Base-by-base conservation (phyloP, 2,329 filamentous ascomycete species). In the Grosmannia penicillata region DNA sequence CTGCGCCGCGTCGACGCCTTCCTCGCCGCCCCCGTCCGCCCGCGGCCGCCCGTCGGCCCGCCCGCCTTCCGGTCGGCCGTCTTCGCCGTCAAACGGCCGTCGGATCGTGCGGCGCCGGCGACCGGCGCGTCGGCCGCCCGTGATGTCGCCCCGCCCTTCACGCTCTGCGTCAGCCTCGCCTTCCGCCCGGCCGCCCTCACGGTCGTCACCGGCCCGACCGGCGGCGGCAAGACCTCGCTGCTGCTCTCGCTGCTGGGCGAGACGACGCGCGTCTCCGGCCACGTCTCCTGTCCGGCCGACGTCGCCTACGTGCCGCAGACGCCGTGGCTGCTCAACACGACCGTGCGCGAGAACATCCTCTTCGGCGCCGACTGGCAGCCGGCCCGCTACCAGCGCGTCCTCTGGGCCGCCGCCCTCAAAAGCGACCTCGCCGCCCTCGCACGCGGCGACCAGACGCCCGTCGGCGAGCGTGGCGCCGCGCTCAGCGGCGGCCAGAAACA, bases 401-500 rank as follows among this genome's bases (percentile, higher is more conserved):
- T 94, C 44, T 69, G 80, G 33, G 84, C 85, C 22, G 94, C 87
- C 57, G 85, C 83, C 3, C 63, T 95, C 35, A 78, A 91, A 53
- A 77, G 82, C 36, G 87, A 95, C 53, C 66, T 95, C n/a, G 73
- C 87, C 43, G 91, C 93, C 37, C 70, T 94, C 2, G 84, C 93
- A 52, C 72, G 75, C 40, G 87, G 87, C 34, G 87, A 95, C 53
- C 72, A 86, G 54, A 94, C 87, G 0, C 61, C 91, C 15, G 86
- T 94, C 27, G 87, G 87, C 34, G 87, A 95, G 55, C 93, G 93
- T 56, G 87, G 87, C 18, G 91, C 94, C 42, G 84, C 85, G 13
- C 70, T 95, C 11, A 94, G 87, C 10, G 87, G 87, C 45, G 87
- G 87, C 4, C 87, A 95, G 58, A 94, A 93, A 58, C 86, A 94